Evolutionary conservation across 106 monocot genomes (phyloP), one percentile per base, ranked within the genome.

Genomic region (Dendrobium catenatum): DNA sequence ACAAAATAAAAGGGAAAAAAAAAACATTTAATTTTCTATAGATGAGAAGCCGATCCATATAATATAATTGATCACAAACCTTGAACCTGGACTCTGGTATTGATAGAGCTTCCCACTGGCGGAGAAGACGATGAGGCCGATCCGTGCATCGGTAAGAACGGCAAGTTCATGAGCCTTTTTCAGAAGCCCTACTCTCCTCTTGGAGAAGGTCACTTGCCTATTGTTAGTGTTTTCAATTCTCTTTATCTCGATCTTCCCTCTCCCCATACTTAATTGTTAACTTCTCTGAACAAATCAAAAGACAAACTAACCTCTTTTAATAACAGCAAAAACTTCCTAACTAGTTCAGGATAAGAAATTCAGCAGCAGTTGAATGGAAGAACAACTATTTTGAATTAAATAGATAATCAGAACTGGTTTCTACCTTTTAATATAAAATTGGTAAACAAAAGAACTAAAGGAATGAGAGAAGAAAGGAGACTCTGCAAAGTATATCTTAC

Each of bases 241-340:
- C 87, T 87, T 93, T 79, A 93, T 90, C 84, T 93, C 90, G 11
- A 93, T 90, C 84, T 89, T 93, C 48, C 90, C 93, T 55, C 93
- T 78, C 16, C 90, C 90, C 90, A 93, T 93, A 22, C 61, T 47
- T 46, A 29, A 29, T 29, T 29, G 26, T n/a, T 42, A n/a, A 27
- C 41, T 75, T 0, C 48, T 9, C 9, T 48, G 48, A 48, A 48
- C 72, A 27, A 70, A 72, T 61, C 42, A 42, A 58, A 17, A 9
- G 1, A 3, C 55, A 55, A 55, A 55, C 2, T 33, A 2, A 37
- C 0, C 5, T 13, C 10, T 18, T 13, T 16, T 73, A 16, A 15
- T 73, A 11, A 9, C 18, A 37, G 13, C 4, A 5, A 13, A 37
- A 42, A 20, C 7, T 77, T 33, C 44, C 67, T 24, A 22, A 20